Evolutionary conservation across 306 rosid genomes (phyloP), one percentile per base, ranked within the genome.

Genomic region (Fagus crenata): DNA sequence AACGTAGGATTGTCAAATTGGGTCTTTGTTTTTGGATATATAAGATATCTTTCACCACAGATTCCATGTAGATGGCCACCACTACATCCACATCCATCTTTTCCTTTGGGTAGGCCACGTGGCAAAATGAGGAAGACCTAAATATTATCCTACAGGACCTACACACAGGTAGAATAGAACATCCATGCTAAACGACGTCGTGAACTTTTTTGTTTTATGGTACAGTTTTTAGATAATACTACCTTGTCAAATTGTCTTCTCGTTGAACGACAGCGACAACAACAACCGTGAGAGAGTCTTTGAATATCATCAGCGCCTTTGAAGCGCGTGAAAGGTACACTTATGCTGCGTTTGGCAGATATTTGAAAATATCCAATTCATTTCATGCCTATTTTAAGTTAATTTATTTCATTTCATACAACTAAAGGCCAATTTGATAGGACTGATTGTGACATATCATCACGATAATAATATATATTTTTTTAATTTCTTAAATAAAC

Each of bases 181-280:
- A 4, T 32, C 64, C 55, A 46, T 18, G 1, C 43, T 39, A 7
- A 17, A 67, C 71, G 51, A 67, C 5, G 71, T 17, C 71, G 71
- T 37, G 3, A n/a, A 2, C 1, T 13, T 58, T 58, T 58, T 35
- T 8, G 6, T 7, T 58, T 58, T 32, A 58, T 58, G 37, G 51
- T 46, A 9, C 33, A 3, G 46, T n/a, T 28, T n/a, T 7, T 40
- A 18, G 41, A 7, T 46, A 28, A 12, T 7, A 1, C 6, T 11
- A 46, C 46, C 40, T 42, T 63, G 59, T 60, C 72, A 49, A 46
- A 65, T 13, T 63, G 68, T 58, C 69, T 79, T 79, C 49, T 31
- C 73, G 82, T 79, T 72, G 56, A 72, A 60, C 35, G 73, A 72
- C 78, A 79, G 78, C 68, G 82, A 79, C 82, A 51, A 58, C 82